Conservation (phyloP, 108 stramenopile genomes). For the Mayamaea pseudoterrestris region DNA sequence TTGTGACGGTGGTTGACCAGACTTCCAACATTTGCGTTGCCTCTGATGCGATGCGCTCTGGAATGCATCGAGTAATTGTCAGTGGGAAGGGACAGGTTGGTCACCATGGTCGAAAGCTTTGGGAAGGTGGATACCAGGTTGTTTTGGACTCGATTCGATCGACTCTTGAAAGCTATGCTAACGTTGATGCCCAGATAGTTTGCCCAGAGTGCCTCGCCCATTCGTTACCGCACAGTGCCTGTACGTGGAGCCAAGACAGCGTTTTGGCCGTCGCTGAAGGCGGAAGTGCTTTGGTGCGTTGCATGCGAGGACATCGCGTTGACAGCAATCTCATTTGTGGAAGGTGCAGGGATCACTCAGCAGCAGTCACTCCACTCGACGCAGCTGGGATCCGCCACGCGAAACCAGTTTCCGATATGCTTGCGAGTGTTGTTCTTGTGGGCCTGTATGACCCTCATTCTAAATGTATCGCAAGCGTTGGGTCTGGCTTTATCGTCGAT, state of each 20-base stretch:
- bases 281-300: constrained; percentile 23
- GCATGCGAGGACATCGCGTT: constrained; percentile 32
- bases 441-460: constrained; percentile 47
- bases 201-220: constrained; percentile 68
- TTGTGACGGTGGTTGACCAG: constrained; percentile 51
- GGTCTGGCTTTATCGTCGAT: constrained; percentile 63
- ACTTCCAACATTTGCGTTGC: constrained; percentile 46
- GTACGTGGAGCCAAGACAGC: constrained; percentile 41
- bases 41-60: constrained; percentile 55
- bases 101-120: constrained; percentile 51
- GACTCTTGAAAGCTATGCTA: constrained; percentile 30
- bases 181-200: constrained; percentile 50
- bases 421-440: constrained; percentile 55
- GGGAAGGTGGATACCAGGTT: constrained; percentile 51
- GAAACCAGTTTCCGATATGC: constrained; percentile 37
- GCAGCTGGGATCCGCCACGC: constrained; percentile 4
- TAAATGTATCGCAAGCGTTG: constrained; percentile 34
- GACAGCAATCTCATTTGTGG: constrained; percentile 31
- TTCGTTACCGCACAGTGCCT: constrained; percentile 26
- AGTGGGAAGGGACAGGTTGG: constrained; percentile 64
- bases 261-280: constrained; percentile 29
- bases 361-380: constrained; percentile 1
- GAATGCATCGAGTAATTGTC: constrained; percentile 56
- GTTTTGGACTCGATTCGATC: constrained; percentile 46
- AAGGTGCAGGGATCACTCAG: constrained; percentile 6